Evolutionary conservation across 805 yeast species (phyloP), one percentile per base, ranked within the genome.

Genomic region (Schizosaccharomyces japonicus): DNA sequence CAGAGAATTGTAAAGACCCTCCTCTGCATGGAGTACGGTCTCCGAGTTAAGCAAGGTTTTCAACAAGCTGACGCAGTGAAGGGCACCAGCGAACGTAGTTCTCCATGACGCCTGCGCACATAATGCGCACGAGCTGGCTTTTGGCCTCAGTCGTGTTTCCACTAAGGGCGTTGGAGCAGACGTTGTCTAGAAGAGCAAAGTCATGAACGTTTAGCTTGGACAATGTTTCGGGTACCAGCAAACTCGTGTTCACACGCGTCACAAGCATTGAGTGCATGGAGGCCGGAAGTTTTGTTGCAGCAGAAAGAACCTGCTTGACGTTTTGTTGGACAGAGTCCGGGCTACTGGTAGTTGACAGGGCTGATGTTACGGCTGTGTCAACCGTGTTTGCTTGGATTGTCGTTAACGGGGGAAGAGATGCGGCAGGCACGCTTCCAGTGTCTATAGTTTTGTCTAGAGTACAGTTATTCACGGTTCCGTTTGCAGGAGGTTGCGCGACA

Each of bases 11-110:
- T n/a, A n/a, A n/a, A n/a, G n/a, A n/a, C n/a, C n/a, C n/a, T n/a
- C n/a, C n/a, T n/a, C n/a, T n/a, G n/a, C n/a, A n/a, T n/a, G n/a
- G n/a, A n/a, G n/a, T n/a, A n/a, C n/a, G n/a, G n/a, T n/a, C n/a
- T n/a, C n/a, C n/a, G n/a, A n/a, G n/a, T 3, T 7, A n/a, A 36
- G 42, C 17, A 4, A 36, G 4, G 23, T 36, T 36, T 36, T 36
- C 42, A 19, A 36, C 11, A n/a, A 36, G 8, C 15, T 25, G 17
- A 13, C 23, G 17, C 28, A 36, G 4, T 8, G 23, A 25, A 1
- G 42, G 42, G 23, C 42, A 36, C 42, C 42, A 36, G 42, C 42
- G 42, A 17, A 36, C 13, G 10, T 27, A 36, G 27, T 36, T 19
- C 15, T 25, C 15, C 13, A 36, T 27, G 27, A 36, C 42, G 13